These are phyloP conservation scores for Fusarium sp. DNA, from an alignment of 2,329 filamentous ascomycete genomes.

Conservation along the genomic window DNA sequence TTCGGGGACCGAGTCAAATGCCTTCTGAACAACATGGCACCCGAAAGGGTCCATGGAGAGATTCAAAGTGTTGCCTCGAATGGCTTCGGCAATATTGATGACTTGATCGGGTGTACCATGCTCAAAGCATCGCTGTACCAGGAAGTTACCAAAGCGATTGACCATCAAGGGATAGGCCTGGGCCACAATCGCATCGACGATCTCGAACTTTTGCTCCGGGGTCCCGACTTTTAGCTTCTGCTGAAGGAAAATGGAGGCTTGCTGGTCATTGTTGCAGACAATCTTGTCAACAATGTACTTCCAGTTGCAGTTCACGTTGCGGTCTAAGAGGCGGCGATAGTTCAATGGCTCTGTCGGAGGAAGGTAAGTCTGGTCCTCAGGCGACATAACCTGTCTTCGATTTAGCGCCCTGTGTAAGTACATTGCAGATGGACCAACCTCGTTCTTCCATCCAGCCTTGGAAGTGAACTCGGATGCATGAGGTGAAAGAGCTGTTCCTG, in stretches of 20 bases:
- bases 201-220: constrained; percentile 94
- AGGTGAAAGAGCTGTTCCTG: constrained; percentile 74
- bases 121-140: constrained; percentile 98
- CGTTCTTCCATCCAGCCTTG: constrained; percentile 62
- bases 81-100: constrained; percentile 91
- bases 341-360: constrained; percentile 92
- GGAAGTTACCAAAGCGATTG: constrained; percentile 98
- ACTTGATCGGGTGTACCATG: constrained; percentile 96
- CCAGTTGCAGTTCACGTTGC: constrained; percentile 98
- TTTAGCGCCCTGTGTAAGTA: constrained; percentile 22
- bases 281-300: constrained; percentile 99
- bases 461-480: constrained; percentile 79
- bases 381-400: constrained; percentile 53
- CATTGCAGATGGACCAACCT: constrained; percentile 52
- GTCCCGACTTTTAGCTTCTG: constrained; percentile 99
- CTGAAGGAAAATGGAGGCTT: constrained; percentile 97
- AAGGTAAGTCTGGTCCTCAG: constrained; percentile 79
- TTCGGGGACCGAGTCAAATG: constrained; percentile 96
- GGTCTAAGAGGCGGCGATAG: constrained; percentile 92
- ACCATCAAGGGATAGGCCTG: constrained; percentile 97
- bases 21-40: constrained; percentile 98
- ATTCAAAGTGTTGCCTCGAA: constrained; percentile 91
- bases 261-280: constrained; percentile 98
- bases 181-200: constrained; percentile 93
- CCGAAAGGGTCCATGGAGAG: constrained; percentile 99